phyloP scores from a whole-genome alignment of 352 stramenopile species.

The Phytophthora tentaculata region DNA sequence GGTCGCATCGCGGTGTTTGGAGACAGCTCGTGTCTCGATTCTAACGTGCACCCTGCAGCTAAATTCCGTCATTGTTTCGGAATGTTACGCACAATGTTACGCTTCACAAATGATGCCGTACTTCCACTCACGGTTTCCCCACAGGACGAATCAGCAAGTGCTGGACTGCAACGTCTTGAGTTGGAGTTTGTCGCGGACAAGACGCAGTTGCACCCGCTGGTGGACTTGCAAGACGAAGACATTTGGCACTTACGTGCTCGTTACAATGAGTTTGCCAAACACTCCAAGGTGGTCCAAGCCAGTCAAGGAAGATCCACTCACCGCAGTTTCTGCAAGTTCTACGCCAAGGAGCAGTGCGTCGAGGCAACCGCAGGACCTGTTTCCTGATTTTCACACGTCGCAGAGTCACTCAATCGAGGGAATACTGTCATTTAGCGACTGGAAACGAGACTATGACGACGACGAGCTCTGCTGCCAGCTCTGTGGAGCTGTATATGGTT shows the following conservation, averaged over 20 bases:
- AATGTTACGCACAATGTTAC: slow-evolving; percentile 64
- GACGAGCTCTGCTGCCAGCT: slow-evolving; percentile 18
- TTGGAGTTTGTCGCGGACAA: slow-evolving; percentile 43
- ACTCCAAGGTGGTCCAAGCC: slow-evolving; percentile 72
- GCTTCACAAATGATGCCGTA: slow-evolving; percentile 64
- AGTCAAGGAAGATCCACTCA: slow-evolving; percentile 41
- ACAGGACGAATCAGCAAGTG: slow-evolving; percentile 22
- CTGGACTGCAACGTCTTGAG: slow-evolving; percentile 38
- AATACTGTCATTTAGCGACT: slow-evolving; percentile 13
- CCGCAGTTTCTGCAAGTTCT: slow-evolving; percentile 75
- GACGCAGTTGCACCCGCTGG: slow-evolving; percentile 22
- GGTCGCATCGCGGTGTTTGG: slow-evolving; percentile 81
- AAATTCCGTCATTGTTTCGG: slow-evolving; percentile 66
- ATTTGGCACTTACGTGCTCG: slow-evolving; percentile 25
- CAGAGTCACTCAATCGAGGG: slow-evolving; percentile 32
- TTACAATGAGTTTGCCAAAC: slow-evolving; percentile 39
- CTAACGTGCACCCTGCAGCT: slow-evolving; percentile 49
- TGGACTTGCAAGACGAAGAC: slow-evolving; percentile 20
- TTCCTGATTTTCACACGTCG: slow-evolving; percentile 38
- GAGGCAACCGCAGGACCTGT: slow-evolving; percentile 44
- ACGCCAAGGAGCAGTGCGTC: slow-evolving; percentile 60
- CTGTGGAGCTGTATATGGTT: slow-evolving; percentile 69
- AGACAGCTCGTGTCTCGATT: slow-evolving; percentile 77
- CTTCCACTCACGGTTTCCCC: slow-evolving; percentile 12
- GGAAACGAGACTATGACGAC: slow-evolving; percentile 21